These are phyloP conservation scores for Cairneyella variabilis DNA, from an alignment of 495 filamentous ascomycete genomes.

Conservation along the genomic window DNA sequence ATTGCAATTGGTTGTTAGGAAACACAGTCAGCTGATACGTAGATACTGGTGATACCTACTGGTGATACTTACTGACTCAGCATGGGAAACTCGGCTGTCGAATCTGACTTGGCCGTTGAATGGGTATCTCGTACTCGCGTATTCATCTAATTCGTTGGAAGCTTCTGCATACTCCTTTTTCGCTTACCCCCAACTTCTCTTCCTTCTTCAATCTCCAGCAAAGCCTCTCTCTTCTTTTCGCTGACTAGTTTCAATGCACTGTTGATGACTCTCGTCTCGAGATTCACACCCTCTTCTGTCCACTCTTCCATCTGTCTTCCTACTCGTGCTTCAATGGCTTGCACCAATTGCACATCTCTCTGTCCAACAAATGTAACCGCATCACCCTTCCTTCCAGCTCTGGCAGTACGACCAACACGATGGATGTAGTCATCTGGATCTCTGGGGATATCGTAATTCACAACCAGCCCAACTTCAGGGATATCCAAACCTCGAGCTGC, in stretches of 20 bases:
- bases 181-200: conserved; percentile 79
- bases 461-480: conserved; percentile 80
- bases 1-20: no score
- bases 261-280: conserved; percentile 80
- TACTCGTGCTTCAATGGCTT: conserved; percentile 82
- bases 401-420: conserved; percentile 89
- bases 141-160: conserved; percentile 11
- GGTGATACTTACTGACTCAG: no score
- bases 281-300: conserved; percentile 81
- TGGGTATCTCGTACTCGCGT: no score
- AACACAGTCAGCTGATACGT: no score
- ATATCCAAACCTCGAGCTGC: conserved; percentile 96
- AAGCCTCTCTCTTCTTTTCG: conserved; percentile 85
- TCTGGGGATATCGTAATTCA: conserved; percentile 93
- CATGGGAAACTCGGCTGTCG: no score
- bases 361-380: conserved; percentile 89
- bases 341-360: conserved; percentile 79
- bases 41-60: no score
- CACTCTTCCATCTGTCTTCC: conserved; percentile 77
- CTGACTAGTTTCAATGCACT: conserved; percentile 84
- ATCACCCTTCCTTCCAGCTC: conserved; percentile 79
- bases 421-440: conserved; percentile 98
- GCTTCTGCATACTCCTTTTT: conserved; percentile 49
- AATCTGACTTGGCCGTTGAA: no score
- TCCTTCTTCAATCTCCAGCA: conserved; percentile 86